phyloP scores from a whole-genome alignment of 2,329 filamentous ascomycete species.

The Colletotrichum tropicale region DNA sequence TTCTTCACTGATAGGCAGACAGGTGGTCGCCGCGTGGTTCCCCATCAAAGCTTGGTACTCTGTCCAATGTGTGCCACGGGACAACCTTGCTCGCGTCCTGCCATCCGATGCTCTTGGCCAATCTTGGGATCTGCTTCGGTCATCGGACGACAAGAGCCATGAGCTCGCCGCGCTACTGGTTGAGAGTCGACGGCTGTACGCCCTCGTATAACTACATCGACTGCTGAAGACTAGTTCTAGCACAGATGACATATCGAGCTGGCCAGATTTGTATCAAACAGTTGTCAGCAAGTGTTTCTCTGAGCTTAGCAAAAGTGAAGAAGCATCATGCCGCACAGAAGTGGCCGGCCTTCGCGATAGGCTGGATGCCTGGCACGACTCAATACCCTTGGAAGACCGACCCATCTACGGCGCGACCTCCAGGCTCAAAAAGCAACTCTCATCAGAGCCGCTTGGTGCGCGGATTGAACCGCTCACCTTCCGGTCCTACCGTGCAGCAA shows the following conservation, averaged over 20 bases:
- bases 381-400: not conserved
- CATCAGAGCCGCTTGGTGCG: accelerated
- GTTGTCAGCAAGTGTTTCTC: not conserved
- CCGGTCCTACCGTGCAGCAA: not conserved
- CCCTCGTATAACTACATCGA: not conserved
- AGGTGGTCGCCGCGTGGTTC: not conserved
- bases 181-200: not conserved
- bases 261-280: not conserved
- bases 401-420: not conserved
- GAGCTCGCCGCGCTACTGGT: not conserved
- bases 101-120: accelerated
- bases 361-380: not conserved
- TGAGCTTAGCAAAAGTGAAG: not conserved
- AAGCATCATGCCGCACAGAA: not conserved
- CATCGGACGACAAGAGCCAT: not conserved
- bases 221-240: not conserved
- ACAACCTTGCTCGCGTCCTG: not conserved
- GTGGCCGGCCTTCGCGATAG: not conserved
- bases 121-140: not conserved
- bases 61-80: not conserved
- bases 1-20: not conserved
- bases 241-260: not conserved
- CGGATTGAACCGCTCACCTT: not conserved
- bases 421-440: accelerated
- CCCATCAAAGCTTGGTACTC: not conserved